These are phyloP conservation scores for Wickerhamiella hasegawae DNA, from an alignment of 805 yeast species.

Conservation along the genomic window DNA sequence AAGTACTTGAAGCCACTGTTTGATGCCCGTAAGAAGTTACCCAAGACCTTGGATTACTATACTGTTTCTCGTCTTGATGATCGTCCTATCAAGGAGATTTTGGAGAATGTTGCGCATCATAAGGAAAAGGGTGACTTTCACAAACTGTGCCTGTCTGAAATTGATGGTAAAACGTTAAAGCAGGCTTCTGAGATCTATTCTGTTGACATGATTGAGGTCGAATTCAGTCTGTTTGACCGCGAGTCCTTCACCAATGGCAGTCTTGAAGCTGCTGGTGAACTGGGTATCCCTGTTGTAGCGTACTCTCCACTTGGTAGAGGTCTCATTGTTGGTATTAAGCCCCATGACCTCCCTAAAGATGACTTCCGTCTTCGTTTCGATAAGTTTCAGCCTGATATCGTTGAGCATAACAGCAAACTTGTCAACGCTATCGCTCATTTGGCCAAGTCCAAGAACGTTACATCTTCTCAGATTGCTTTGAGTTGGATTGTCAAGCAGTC, in stretches of 20 bases:
- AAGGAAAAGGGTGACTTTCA: conserved; percentile 39
- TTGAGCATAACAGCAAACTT: conserved; percentile 34
- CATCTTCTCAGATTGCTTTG: conserved; percentile 54
- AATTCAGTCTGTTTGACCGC: conserved; percentile 54
- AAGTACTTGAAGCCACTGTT: conserved; percentile 13
- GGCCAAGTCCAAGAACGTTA: conserved; percentile 31
- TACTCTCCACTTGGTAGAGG: conserved; percentile 82
- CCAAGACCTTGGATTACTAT: conserved; percentile 32
- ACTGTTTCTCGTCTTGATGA: conserved; percentile 55
- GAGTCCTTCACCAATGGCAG: conserved; percentile 53
- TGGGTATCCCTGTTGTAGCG: conserved; percentile 50
- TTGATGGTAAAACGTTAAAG: conserved; percentile 40
- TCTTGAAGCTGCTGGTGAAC: conserved; percentile 39
- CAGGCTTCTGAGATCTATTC: conserved; percentile 41
- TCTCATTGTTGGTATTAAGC: conserved; percentile 43
- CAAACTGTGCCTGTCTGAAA: conserved; percentile 65
- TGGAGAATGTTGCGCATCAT: conserved; percentile 38
- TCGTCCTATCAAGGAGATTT: conserved; percentile 40
- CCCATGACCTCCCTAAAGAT: conserved; percentile 32
- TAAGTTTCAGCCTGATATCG: conserved; percentile 42
- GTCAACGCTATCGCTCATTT: conserved; percentile 34
- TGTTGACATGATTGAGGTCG: conserved; percentile 59
- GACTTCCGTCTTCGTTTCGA: conserved; percentile 39
- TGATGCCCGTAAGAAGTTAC: conserved; percentile 9
- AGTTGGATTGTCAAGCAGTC: conserved; percentile 42